A percentile compares a stretch with the other conserved stretches of the same genome.
Conservation (phyloP, 495 filamentous ascomycete species). For the Astrocystis sublimbata region DNA sequence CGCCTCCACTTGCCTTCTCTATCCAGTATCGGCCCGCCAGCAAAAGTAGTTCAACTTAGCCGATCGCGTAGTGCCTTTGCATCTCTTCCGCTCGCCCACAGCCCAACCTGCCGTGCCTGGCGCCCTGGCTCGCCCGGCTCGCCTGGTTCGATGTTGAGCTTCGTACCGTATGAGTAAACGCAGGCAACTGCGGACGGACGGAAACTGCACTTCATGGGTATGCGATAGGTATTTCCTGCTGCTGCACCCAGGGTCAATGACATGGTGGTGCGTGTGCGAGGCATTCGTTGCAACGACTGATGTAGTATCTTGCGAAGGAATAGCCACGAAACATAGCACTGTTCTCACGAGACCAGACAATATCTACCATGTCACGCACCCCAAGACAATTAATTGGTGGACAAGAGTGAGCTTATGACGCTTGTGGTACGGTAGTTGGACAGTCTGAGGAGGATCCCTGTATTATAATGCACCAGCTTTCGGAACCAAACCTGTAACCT, state of each 20-base stretch:
- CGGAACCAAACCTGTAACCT: not conserved
- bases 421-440: not conserved
- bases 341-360: not conserved
- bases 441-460: not conserved
- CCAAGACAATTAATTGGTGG: not conserved
- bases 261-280: not conserved
- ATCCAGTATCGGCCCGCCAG: constrained; percentile 7
- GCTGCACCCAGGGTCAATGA: not conserved
- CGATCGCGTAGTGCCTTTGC: not conserved
- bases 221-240: not conserved
- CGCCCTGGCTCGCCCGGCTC: not conserved
- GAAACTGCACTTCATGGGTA: not conserved
- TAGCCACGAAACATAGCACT: not conserved
- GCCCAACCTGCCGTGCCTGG: too few relatives aligned
- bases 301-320: not conserved
- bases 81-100: constrained; percentile 14
- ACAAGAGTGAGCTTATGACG: not conserved
- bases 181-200: not conserved
- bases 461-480: not conserved
- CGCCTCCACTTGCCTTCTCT: not conserved
- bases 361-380: not conserved
- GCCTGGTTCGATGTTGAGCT: too few relatives aligned
- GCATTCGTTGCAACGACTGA: not conserved
- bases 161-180: too few relatives aligned
- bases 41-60: not conserved